Conservation (phyloP, 2,329 filamentous ascomycete genomes). For the Pseudocercospora macadamiae region DNA sequence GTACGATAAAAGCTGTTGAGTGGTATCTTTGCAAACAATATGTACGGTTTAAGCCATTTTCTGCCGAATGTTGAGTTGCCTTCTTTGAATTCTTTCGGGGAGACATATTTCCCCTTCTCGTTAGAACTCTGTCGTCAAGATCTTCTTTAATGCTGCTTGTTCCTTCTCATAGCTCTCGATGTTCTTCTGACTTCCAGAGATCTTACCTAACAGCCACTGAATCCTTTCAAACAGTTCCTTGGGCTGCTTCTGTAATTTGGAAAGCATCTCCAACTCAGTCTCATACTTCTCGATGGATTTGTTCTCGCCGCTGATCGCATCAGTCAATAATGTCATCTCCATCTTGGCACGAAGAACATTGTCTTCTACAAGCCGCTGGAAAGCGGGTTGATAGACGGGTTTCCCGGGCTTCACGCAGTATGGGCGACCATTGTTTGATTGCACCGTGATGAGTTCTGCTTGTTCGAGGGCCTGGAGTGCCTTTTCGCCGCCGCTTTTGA, state of each 20-base stretch:
- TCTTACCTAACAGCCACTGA: slow-evolving; percentile 72
- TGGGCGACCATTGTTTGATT: slow-evolving; percentile 74
- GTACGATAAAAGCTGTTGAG: not conserved
- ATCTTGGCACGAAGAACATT: slow-evolving; percentile 72
- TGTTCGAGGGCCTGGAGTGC: slow-evolving; percentile 80
- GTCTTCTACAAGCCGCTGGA: slow-evolving; percentile 71
- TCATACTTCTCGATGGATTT: slow-evolving; percentile 78
- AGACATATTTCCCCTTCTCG: too few species aligned
- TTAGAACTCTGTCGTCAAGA: slow-evolving; percentile 61
- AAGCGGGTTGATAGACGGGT: slow-evolving; percentile 84
- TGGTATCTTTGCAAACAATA: slow-evolving; percentile 13
- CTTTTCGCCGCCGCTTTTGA: slow-evolving; percentile 69
- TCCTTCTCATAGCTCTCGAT: slow-evolving; percentile 74
- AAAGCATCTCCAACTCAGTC: slow-evolving; percentile 73
- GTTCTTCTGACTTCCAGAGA: slow-evolving; percentile 73
- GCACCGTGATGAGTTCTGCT: slow-evolving; percentile 81
- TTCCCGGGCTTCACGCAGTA: slow-evolving; percentile 77
- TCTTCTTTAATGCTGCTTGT: slow-evolving; percentile 71
- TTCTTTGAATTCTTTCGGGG: not conserved
- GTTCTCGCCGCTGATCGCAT: slow-evolving; percentile 72
- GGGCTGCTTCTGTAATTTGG: slow-evolving; percentile 70
- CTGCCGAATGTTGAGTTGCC: slow-evolving; percentile 9
- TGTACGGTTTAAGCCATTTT: slow-evolving; percentile 18
- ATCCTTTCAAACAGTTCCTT: slow-evolving; percentile 67
- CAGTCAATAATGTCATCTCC: slow-evolving; percentile 66